Evolutionary conservation across 495 filamentous ascomycete genomes (phyloP), one percentile per base, ranked within the genome.

Genomic region (Xylaria bambusicola): DNA sequence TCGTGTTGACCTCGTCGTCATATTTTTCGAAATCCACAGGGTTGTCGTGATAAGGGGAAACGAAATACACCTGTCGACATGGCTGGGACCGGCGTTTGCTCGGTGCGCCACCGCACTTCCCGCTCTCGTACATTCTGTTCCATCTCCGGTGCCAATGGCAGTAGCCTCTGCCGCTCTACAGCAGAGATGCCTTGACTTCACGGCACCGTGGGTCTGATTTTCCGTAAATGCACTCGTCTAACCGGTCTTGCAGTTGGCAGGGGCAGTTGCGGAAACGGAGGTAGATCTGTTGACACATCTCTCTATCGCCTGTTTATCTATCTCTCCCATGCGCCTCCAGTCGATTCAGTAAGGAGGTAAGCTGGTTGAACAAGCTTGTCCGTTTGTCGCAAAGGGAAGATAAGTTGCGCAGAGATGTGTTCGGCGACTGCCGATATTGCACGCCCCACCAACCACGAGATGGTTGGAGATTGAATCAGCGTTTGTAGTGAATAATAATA

Each of bases 111-210:
- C 21, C 29, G 17, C 35, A 2, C 42, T 17, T 8, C 26, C 15
- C 10, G 2, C 6, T 18, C 18, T 18, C n/a, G n/a, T n/a, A 10
- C 29, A 24, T 27, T 18, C 27, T 3, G 12, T 35, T 38, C 41
- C 56, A 59, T 38, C 27, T 21, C 15, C 7, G 40, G 40, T 60
- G 57, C 57, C 57, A 60, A 10, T 35, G 20, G 29, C 57, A 60
- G 57, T 41, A 53, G 9, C 38, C 57, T 51, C 49, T 60, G 57
- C 27, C 23, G 49, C 57, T 60, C 57, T 60, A 60, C 31, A 46
- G 12, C 48, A 60, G 57, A 51, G 49, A 52, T 20, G 12, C 29
- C 21, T 53, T 40, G 40, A 44, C 41, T 20, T 36, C 24, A 15
- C n/a, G 49, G 57, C 57, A 60, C 57, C 49, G 57, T 4, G 57